Percentiles rank a stretch among this genome's conserved stretches.
These are phyloP conservation scores for Trametes cinnabarina DNA, from an alignment of 768 basidiomycete species.

Conservation along the genomic window DNA sequence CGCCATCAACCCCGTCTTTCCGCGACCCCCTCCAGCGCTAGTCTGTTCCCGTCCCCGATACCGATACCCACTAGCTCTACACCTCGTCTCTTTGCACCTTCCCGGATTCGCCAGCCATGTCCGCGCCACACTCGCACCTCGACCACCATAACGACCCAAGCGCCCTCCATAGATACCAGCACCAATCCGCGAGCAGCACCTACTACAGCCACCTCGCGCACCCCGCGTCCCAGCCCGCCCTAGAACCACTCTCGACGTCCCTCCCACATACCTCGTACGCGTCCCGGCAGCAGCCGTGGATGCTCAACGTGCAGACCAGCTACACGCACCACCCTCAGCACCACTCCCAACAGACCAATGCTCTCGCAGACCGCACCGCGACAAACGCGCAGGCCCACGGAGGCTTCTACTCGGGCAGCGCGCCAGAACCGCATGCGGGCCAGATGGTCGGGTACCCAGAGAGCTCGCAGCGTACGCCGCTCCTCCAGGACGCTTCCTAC, in stretches of 20 bases:
- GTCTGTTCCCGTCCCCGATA: conserved; percentile 1
- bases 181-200: background rate
- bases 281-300: conserved; percentile 23
- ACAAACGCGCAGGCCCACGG: too few species aligned
- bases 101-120: background rate
- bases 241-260: conserved; percentile 15
- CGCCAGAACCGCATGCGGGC: conserved; percentile 9
- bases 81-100: background rate
- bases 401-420: conserved; percentile 16
- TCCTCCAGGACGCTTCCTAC: conserved; percentile 25
- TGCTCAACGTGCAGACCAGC: conserved; percentile 24
- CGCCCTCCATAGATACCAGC: conserved; percentile 17
- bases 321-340: conserved; percentile 19
- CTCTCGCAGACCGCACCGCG: conserved; percentile 23
- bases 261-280: conserved; percentile 17
- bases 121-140: conserved; percentile 12
- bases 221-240: conserved; percentile 15
- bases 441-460: conserved; percentile 30
- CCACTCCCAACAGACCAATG: conserved; percentile 5
- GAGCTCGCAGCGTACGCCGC: conserved; percentile 32
- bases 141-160: conserved; percentile 16
- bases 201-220: conserved; percentile 20
- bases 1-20: background rate
- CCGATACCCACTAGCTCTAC: background rate
- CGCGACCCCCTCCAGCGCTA: conserved; percentile 6